phyloP scores from a whole-genome alignment of 176 grass and related monocot species.

The Rhynchospora breviuscula region DNA sequence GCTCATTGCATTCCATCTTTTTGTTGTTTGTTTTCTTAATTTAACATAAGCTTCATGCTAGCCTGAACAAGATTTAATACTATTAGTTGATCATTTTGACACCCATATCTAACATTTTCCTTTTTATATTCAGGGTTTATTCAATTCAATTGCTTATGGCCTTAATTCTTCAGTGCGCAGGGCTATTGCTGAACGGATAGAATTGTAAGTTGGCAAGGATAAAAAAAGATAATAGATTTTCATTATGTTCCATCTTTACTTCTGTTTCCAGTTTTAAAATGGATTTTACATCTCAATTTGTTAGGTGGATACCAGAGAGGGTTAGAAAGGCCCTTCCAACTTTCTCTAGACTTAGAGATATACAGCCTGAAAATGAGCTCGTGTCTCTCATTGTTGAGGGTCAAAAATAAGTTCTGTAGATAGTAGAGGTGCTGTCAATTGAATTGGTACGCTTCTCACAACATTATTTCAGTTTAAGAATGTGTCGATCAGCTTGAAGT shows the following conservation, averaged over 20 bases:
- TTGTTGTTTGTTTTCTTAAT: not conserved
- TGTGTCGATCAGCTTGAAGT: not conserved
- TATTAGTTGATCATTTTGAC: not conserved
- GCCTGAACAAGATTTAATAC: not conserved
- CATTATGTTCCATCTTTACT: not conserved
- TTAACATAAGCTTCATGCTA: not conserved
- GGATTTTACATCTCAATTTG: conserved; percentile 10
- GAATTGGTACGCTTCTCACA: not conserved
- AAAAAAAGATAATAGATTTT: not conserved
- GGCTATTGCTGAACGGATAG: conserved; percentile 79
- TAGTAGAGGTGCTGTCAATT: not conserved
- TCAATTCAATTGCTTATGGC: conserved; percentile 95
- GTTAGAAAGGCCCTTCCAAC: conserved; percentile 49
- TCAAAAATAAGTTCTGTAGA: conserved; percentile 21
- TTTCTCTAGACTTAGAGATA: conserved; percentile 45
- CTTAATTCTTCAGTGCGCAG: conserved; percentile 86
- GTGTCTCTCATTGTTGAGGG: conserved; percentile 59
- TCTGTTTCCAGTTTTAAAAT: not conserved
- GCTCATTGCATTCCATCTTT: not conserved
- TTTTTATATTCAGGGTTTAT: conserved; percentile 49
- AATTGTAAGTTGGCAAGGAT: conserved; percentile 45
- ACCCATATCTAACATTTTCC: not conserved
- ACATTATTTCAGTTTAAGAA: not conserved
- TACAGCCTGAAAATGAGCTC: conserved; percentile 64
- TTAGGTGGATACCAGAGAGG: conserved; percentile 78